Percentiles rank a stretch among this genome's conserved stretches.
phyloP scores from a whole-genome alignment of 2,329 filamentous ascomycete species.

The Zymoseptoria tritici region DNA sequence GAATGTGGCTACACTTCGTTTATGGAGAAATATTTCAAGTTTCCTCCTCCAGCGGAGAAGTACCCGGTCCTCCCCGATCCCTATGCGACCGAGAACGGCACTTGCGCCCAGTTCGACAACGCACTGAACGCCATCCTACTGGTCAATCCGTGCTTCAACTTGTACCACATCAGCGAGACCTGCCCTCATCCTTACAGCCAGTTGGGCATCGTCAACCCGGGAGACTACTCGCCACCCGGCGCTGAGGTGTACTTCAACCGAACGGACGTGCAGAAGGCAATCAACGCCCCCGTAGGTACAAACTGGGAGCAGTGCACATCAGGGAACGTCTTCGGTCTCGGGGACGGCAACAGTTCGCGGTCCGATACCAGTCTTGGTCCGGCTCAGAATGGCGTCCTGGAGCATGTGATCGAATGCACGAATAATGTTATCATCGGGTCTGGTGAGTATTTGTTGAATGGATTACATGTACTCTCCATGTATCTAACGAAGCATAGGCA shows the following conservation, averaged over 20 bases:
- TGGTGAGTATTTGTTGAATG: conserved; percentile 1
- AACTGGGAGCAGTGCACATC: conserved; percentile 23
- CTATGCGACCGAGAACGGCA: background rate
- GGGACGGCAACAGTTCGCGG: background rate
- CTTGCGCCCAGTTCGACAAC: conserved; percentile 28
- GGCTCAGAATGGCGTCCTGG: conserved; percentile 9
- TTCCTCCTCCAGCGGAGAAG: conserved; percentile 26
- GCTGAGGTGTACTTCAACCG: conserved; percentile 27
- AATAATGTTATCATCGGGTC: conserved; percentile 28
- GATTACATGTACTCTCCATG: background rate
- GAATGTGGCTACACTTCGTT: conserved; percentile 36
- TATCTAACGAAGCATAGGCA: conserved; percentile 5
- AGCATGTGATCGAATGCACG: conserved; percentile 26
- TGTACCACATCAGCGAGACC: conserved; percentile 26
- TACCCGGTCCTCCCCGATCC: conserved; percentile 10
- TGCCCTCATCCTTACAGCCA: conserved; percentile 22
- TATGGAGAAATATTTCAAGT: conserved; percentile 42
- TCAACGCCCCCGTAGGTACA: conserved; percentile 26
- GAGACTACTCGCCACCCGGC: background rate
- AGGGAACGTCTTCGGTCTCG: conserved; percentile 3
- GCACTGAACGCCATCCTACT: conserved; percentile 23
- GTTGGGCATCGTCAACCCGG: conserved; percentile 4
- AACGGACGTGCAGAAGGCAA: conserved; percentile 27
- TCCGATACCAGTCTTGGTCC: conserved; percentile 17
- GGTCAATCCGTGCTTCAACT: conserved; percentile 30